Evolutionary conservation across 495 filamentous ascomycete species (phyloP).

Genomic region (Acidomyces sp.): DNA sequence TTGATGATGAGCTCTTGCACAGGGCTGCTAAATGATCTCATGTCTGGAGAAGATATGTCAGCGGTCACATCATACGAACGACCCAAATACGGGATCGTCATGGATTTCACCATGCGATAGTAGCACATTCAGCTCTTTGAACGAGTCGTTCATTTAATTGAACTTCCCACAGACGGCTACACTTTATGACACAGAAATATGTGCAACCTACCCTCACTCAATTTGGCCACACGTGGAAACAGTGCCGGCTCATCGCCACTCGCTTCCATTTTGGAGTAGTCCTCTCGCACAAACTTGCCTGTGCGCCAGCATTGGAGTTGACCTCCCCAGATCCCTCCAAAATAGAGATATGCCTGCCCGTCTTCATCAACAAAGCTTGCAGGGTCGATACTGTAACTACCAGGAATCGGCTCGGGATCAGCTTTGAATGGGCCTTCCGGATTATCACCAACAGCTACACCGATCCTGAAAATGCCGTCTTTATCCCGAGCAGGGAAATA

Average conservation of each 20-base stretch:
- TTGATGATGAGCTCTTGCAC: conserved; percentile 44
- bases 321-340: conserved; percentile 60
- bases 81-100: too few species aligned
- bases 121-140: too few species aligned
- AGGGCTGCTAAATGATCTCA: conserved; percentile 41
- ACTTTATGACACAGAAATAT: too few species aligned
- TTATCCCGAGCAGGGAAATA: conserved; percentile 52
- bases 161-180: too few species aligned
- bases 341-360: conserved; percentile 47
- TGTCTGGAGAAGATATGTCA: too few species aligned
- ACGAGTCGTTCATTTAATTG: too few species aligned
- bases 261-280: conserved; percentile 41
- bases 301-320: conserved; percentile 47
- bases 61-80: too few species aligned
- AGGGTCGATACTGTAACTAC: conserved; percentile 51
- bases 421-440: conserved; percentile 46
- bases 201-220: too few species aligned
- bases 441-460: conserved; percentile 40
- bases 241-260: conserved; percentile 38
- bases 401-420: conserved; percentile 45
- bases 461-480: conserved; percentile 49
- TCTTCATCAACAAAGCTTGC: conserved; percentile 52
- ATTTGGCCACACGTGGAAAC: conserved; percentile 45
- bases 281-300: conserved; percentile 36
- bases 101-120: too few species aligned